Evolutionary conservation across 768 basidiomycete genomes (phyloP).

Genomic region (Cystofilobasidium ferigula): DNA sequence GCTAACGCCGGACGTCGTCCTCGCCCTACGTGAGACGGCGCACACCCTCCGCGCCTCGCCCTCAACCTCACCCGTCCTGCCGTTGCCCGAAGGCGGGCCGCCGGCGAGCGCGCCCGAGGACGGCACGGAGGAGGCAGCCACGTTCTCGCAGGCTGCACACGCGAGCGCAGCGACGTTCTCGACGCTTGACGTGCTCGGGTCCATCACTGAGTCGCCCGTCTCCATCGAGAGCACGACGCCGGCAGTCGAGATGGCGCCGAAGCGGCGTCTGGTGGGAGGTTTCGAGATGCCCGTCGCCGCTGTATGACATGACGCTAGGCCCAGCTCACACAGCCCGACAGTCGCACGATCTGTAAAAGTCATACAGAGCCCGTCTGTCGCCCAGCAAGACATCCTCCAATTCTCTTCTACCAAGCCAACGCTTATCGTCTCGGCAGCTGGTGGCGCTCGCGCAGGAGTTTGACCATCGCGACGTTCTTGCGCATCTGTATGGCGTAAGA

Average conservation of each 20-base stretch:
- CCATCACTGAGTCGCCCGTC: background rate
- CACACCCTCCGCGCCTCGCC: background rate
- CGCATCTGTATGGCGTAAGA: background rate
- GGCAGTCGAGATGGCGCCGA: background rate
- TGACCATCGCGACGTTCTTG: background rate
- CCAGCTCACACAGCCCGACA: background rate
- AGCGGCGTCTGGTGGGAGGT: background rate
- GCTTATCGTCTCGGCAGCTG: background rate
- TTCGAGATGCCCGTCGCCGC: background rate
- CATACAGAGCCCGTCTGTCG: background rate
- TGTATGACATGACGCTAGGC: too few species aligned
- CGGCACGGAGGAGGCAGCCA: background rate
- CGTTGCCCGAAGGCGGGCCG: background rate
- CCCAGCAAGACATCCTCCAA: background rate
- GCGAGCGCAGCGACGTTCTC: background rate
- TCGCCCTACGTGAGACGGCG: background rate
- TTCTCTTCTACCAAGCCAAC: background rate
- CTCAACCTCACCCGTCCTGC: background rate
- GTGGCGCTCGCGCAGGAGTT: background rate
- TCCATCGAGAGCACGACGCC: background rate
- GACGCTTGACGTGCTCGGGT: background rate
- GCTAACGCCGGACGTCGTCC: conserved; percentile 53
- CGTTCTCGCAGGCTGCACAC: background rate
- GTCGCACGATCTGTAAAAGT: background rate
- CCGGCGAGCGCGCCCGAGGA: background rate